phyloP scores from a whole-genome alignment of 2,329 filamentous ascomycete genomes.

The Ceratocystis variospora region DNA sequence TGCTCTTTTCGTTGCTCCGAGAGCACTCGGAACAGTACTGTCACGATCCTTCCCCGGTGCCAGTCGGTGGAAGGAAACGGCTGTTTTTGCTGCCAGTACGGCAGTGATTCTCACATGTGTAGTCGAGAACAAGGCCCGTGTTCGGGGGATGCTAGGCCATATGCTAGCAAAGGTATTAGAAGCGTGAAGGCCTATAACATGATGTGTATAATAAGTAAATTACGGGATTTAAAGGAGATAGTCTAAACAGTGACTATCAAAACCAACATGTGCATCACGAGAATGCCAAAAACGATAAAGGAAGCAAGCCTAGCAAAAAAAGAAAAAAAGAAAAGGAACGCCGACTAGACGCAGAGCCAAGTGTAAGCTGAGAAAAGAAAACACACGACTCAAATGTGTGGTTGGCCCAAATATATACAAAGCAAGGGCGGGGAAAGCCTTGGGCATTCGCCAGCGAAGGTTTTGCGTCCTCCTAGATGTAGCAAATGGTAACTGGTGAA shows the following conservation, averaged over 20 bases:
- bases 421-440: not conserved
- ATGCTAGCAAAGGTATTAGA: conserved; percentile 40
- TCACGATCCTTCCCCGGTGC: conserved; percentile 39
- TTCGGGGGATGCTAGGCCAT: conserved; percentile 55
- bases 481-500: not conserved
- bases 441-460: not conserved
- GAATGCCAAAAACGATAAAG: not conserved
- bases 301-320: not conserved
- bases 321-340: not conserved
- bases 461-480: not conserved
- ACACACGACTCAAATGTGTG: not conserved
- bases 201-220: not conserved
- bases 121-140: conserved; percentile 45
- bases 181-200: conserved; percentile 21
- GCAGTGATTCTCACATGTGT: conserved; percentile 58
- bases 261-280: not conserved
- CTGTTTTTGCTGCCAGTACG: conserved; percentile 52
- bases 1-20: conserved; percentile 65
- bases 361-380: not conserved
- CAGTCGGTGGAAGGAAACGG: conserved; percentile 53
- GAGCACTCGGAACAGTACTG: conserved; percentile 60
- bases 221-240: not conserved
- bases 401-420: not conserved
- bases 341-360: not conserved
- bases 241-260: not conserved